phyloP scores from a whole-genome alignment of 805 yeast species.

The Candida sonorensis region DNA sequence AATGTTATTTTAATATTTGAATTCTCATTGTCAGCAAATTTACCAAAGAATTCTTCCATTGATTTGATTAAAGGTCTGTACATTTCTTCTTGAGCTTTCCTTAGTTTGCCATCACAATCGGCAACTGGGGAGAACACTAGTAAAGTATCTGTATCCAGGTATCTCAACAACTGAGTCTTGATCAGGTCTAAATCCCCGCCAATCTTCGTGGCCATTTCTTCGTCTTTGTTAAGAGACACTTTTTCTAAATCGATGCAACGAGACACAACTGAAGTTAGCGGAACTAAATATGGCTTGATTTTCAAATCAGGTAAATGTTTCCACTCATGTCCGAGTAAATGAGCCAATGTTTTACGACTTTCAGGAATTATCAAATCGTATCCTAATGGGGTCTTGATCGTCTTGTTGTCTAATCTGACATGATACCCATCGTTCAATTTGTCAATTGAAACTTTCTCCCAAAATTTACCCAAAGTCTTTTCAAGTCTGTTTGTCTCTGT shows the following conservation, averaged over 20 bases:
- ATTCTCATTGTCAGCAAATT: slow-evolving; percentile 25
- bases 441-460: slow-evolving; percentile 60
- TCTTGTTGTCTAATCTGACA: slow-evolving; percentile 64
- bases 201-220: slow-evolving; percentile 49
- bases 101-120: slow-evolving; percentile 78
- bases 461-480: slow-evolving; percentile 65
- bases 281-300: slow-evolving; percentile 73
- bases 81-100: slow-evolving; percentile 70
- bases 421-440: slow-evolving; percentile 33
- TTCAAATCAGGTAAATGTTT: slow-evolving; percentile 55
- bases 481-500: slow-evolving; percentile 66
- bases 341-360: slow-evolving; percentile 55
- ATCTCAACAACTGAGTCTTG: slow-evolving; percentile 58
- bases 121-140: slow-evolving; percentile 72
- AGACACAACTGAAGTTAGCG: slow-evolving; percentile 81
- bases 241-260: slow-evolving; percentile 72
- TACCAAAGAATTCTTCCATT: slow-evolving; percentile 53
- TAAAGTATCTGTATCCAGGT: slow-evolving; percentile 91
- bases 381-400: slow-evolving; percentile 83
- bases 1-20: slow-evolving; percentile 39
- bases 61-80: slow-evolving; percentile 70
- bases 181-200: slow-evolving; percentile 57
- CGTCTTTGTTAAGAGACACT: slow-evolving; percentile 32
- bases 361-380: slow-evolving; percentile 58
- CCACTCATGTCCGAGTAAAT: slow-evolving; percentile 86